Evolutionary conservation across 1,139 yeast species (phyloP).

Genomic region (Saccharomyces hybrid): DNA sequence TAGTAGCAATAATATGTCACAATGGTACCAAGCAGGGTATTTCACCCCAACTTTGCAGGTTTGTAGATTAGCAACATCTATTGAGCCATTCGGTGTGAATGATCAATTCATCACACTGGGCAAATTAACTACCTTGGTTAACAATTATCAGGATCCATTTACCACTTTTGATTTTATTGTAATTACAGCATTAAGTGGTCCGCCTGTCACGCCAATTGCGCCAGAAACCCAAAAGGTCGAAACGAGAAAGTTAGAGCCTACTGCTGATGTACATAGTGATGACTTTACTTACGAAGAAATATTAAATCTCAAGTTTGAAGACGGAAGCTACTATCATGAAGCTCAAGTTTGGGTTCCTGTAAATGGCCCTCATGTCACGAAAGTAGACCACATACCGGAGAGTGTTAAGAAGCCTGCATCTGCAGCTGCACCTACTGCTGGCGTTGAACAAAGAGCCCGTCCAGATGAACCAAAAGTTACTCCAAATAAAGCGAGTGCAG

Average conservation of each 20-base stretch:
- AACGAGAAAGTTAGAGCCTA: neutral
- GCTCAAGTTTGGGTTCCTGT: slow-evolving; percentile 25
- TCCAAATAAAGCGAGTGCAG: neutral
- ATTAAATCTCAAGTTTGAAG: slow-evolving; percentile 18
- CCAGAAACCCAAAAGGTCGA: neutral
- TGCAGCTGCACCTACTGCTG: neutral
- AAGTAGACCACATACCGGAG: slow-evolving; percentile 1
- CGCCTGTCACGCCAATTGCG: neutral
- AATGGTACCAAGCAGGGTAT: slow-evolving; percentile 29
- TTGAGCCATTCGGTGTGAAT: slow-evolving; percentile 26
- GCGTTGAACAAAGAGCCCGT: neutral
- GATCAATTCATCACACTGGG: slow-evolving; percentile 23
- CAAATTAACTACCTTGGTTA: slow-evolving; percentile 22
- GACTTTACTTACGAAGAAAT: slow-evolving; percentile 27
- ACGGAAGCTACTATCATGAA: slow-evolving; percentile 28
- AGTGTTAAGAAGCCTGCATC: neutral
- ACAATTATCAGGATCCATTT: slow-evolving; percentile 27
- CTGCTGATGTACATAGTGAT: slow-evolving; percentile 6
- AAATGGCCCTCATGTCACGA: slow-evolving; percentile 6
- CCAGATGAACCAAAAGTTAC: neutral
- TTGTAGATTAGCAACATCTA: slow-evolving; percentile 17
- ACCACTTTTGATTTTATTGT: slow-evolving; percentile 18
- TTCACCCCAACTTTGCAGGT: slow-evolving; percentile 27
- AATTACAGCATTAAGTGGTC: neutral
- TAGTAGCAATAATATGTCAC: slow-evolving; percentile 25